Evolutionary conservation across 129 eudicot genomes (phyloP), one percentile per base, ranked within the genome.

Genomic region (Tanacetum coccineum): DNA sequence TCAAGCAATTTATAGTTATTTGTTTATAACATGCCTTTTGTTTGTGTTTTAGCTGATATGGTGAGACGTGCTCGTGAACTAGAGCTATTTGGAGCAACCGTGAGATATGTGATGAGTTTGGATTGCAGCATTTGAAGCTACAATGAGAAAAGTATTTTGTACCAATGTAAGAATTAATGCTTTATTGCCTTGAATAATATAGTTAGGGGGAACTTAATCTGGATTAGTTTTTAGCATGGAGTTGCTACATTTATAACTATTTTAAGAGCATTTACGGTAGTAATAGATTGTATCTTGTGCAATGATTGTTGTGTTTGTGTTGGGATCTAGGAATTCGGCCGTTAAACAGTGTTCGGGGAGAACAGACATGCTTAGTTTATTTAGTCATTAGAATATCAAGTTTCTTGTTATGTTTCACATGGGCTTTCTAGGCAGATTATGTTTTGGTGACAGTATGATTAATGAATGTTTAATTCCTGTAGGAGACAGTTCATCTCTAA

Each of bases 101-200:
- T 36, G 0, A 8, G 26, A 39, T 68, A 46, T 20, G 30, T 20
- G 63, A 68, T 54, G 63, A 28, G 48, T 52, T 17, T 67, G 51
- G 62, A 54, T 36, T 62, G 67, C 32, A 44, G 69, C 21, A 19
- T 64, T 13, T 20, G 69, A 13, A 42, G 56, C 55, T 46, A 64
- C 3, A 46, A 22, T 46, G 56, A 40, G 19, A 13, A 25, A 48
- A 64, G 69, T 46, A 21, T 13, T 32, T 22, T 52, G 72, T 68
- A 68, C 51, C 42, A 9, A 53, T 68, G 73, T 68, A 68, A 46
- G 51, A 47, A 64, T 64, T 25, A 3, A 68, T 68, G 71, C 48
- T 51, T 67, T 11, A 5, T 30, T 45, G 70, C 13, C 22, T 39
- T 68, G 9, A 39, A 68, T 39, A 51, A 67, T 8, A 5, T 20